Conservation (phyloP, 1,284 basidiomycete species). For the Ustilago bromivora region DNA sequence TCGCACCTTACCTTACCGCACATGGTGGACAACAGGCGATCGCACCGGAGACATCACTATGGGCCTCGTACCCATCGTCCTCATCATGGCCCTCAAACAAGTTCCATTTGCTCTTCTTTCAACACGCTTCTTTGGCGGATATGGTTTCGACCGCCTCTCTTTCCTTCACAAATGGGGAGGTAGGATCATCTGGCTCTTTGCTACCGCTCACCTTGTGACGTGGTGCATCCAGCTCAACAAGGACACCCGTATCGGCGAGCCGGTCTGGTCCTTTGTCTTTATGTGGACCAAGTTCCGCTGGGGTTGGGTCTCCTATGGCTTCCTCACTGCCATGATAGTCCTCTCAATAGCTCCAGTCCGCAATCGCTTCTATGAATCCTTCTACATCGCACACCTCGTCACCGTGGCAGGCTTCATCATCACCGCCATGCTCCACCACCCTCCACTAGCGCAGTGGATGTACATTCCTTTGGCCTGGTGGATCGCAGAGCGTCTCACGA, state of each 20-base stretch:
- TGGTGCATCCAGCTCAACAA: conserved; percentile 80
- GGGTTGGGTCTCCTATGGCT: conserved; percentile 79
- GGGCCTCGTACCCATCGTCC: conserved; percentile 80
- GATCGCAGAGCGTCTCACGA: conserved; percentile 73
- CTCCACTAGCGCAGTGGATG: conserved; percentile 74
- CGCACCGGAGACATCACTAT: conserved; percentile 83
- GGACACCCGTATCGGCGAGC: conserved; percentile 73
- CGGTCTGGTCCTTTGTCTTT: conserved; percentile 77
- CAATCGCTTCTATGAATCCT: conserved; percentile 79
- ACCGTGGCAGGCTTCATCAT: conserved; percentile 67
- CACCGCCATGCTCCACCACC: conserved; percentile 69
- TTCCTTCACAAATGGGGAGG: conserved; percentile 81
- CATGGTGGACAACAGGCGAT: conserved; percentile 82
- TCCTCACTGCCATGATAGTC: conserved; percentile 78
- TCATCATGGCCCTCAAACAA: conserved; percentile 83
- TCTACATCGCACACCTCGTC: conserved; percentile 80
- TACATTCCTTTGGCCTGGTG: conserved; percentile 73
- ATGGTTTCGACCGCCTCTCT: conserved; percentile 82
- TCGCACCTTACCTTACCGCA: conserved; percentile 78
- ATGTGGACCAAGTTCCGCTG: conserved; percentile 79
- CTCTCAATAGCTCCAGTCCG: conserved; percentile 78
- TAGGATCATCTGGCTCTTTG: conserved; percentile 80
- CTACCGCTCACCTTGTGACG: conserved; percentile 77
- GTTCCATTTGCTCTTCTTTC: conserved; percentile 84
- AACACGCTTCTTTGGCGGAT: conserved; percentile 77